phyloP scores from a whole-genome alignment of 257 asterid genomes.

The Solanum ahanhuiri region DNA sequence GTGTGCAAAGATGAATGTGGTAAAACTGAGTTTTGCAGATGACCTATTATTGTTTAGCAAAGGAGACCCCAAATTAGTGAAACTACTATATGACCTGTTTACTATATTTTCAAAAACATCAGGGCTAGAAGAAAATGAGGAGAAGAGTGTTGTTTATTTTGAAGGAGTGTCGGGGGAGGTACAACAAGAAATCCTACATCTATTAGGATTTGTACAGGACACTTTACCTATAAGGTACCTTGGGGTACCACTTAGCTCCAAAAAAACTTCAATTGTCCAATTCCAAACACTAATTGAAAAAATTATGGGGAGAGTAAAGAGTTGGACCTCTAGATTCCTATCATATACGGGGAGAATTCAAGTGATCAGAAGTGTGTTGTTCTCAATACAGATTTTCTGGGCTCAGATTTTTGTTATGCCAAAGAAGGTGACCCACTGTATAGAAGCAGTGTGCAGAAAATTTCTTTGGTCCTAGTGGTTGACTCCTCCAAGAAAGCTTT shows the following conservation, averaged over 20 bases:
- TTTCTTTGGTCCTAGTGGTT: background rate
- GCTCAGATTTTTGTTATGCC: background rate
- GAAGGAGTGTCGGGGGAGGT: too few relatives aligned
- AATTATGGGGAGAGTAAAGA: background rate
- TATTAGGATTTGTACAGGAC: background rate
- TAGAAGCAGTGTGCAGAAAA: background rate
- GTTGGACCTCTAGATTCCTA: background rate
- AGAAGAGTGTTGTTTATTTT: too few relatives aligned
- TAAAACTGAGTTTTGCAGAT: too few relatives aligned
- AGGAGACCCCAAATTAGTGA: too few relatives aligned
- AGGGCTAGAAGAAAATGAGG: too few relatives aligned
- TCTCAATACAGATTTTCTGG: background rate
- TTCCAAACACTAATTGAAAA: background rate
- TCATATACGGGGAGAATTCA: background rate
- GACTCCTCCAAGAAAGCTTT: background rate
- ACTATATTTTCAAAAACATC: too few relatives aligned
- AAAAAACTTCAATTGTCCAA: background rate
- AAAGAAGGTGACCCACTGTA: background rate
- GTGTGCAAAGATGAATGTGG: too few relatives aligned
- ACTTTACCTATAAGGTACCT: background rate
- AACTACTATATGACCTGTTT: too few relatives aligned
- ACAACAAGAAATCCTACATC: background rate
- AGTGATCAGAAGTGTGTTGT: background rate
- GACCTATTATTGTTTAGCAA: too few relatives aligned
- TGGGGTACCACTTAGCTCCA: background rate